phyloP scores from a whole-genome alignment of 2,329 filamentous ascomycete species.

The Cladosporium oxysporum region DNA sequence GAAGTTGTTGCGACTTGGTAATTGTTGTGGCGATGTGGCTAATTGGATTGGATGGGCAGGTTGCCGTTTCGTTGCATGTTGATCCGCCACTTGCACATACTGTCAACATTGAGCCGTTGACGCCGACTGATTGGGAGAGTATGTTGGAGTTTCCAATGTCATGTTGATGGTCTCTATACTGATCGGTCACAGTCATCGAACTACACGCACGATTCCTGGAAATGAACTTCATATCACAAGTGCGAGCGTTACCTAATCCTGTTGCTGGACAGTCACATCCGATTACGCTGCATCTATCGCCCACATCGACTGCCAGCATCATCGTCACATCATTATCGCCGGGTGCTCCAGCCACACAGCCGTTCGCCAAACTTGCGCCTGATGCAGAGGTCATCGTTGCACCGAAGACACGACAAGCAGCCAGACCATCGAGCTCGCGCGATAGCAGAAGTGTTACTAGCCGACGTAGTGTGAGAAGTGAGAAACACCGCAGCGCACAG shows the following conservation, averaged over 20 bases:
- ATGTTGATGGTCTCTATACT: not conserved
- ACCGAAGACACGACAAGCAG: slow-evolving; percentile 73
- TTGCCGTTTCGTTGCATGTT: slow-evolving; percentile 71
- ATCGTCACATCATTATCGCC: slow-evolving; percentile 82
- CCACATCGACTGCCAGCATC: slow-evolving; percentile 92
- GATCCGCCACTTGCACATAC: slow-evolving; percentile 91
- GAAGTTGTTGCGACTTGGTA: not conserved
- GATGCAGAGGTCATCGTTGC: slow-evolving; percentile 97
- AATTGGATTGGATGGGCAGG: slow-evolving; percentile 43
- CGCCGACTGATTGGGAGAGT: slow-evolving; percentile 94
- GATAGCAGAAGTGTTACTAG: slow-evolving; percentile 80
- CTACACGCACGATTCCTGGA: slow-evolving; percentile 94
- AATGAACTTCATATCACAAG: slow-evolving; percentile 87
- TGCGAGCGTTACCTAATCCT: slow-evolving; percentile 90
- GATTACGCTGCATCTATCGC: slow-evolving; percentile 87
- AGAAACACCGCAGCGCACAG: slow-evolving; percentile 55
- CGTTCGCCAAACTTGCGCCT: slow-evolving; percentile 89
- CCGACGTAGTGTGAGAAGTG: slow-evolving; percentile 72
- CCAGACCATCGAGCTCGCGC: slow-evolving; percentile 64
- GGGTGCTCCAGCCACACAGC: slow-evolving; percentile 62
- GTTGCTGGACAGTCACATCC: slow-evolving; percentile 65
- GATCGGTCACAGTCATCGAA: slow-evolving; percentile 68
- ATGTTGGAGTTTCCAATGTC: slow-evolving; percentile 32
- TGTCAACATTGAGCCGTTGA: slow-evolving; percentile 94
- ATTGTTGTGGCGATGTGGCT: slow-evolving; percentile 16